Conservation (phyloP, 768 basidiomycete species). For the Pisolithus marmoratus region DNA sequence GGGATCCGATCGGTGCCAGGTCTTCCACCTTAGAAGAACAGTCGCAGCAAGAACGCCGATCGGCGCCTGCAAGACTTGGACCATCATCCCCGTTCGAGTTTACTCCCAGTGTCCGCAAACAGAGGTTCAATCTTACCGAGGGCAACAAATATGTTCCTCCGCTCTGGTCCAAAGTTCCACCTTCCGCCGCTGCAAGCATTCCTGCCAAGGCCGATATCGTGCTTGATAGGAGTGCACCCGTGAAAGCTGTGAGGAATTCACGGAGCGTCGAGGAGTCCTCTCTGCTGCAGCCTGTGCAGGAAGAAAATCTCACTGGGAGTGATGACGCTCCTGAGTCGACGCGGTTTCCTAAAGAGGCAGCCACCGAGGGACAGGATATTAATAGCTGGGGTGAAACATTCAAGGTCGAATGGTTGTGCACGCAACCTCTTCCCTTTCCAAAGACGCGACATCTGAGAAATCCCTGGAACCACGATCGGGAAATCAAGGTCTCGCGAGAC, state of each 20-base stretch:
- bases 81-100: conserved; percentile 27
- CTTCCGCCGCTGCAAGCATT: background rate
- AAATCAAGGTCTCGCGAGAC: conserved; percentile 79
- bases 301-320: conserved; percentile 10
- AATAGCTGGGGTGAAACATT: conserved; percentile 73
- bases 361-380: conserved; percentile 11
- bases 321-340: conserved; percentile 18
- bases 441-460: conserved; percentile 79
- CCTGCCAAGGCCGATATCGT: conserved; percentile 23
- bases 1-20: background rate
- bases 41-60: conserved; percentile 17
- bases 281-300: conserved; percentile 17
- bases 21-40: background rate
- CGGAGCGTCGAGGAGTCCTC: conserved; percentile 14
- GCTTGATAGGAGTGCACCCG: conserved; percentile 37
- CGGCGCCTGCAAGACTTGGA: conserved; percentile 53
- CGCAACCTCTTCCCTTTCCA: conserved; percentile 64
- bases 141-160: background rate
- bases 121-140: conserved; percentile 30
- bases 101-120: conserved; percentile 19
- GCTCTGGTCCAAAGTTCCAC: background rate
- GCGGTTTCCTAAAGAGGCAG: conserved; percentile 13
- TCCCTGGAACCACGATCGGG: conserved; percentile 85
- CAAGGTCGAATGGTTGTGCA: conserved; percentile 77
- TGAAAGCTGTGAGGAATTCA: conserved; percentile 24